Conservation (phyloP, 2,329 filamentous ascomycete species). For the Diplodia intermedia region DNA sequence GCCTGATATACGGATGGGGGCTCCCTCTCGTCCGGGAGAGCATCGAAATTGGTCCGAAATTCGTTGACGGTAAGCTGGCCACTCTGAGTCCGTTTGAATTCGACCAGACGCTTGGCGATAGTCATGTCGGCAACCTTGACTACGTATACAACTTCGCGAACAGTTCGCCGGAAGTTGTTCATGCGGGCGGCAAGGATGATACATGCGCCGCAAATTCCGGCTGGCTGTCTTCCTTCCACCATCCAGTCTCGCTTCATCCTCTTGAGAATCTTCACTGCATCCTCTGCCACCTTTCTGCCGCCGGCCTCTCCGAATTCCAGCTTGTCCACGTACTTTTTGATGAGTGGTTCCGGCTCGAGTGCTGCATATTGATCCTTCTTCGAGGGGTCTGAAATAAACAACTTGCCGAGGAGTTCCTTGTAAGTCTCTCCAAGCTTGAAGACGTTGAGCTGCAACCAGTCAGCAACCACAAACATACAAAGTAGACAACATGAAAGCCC, state of each 20-base stretch:
- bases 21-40: slow-evolving; percentile 65
- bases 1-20: slow-evolving; percentile 82
- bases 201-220: slow-evolving; percentile 92
- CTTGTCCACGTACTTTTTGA: slow-evolving; percentile 87
- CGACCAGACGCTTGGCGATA: slow-evolving; percentile 86
- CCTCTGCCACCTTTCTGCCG: slow-evolving; percentile 79
- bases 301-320: slow-evolving; percentile 87
- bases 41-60: slow-evolving; percentile 73
- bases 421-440: slow-evolving; percentile 91
- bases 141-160: slow-evolving; percentile 95
- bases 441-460: slow-evolving; percentile 72
- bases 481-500: slow-evolving; percentile 33
- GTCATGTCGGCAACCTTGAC: slow-evolving; percentile 96
- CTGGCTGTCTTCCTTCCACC: slow-evolving; percentile 89
- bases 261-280: slow-evolving; percentile 84
- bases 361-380: slow-evolving; percentile 60
- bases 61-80: slow-evolving; percentile 87
- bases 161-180: slow-evolving; percentile 95
- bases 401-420: slow-evolving; percentile 75
- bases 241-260: slow-evolving; percentile 99
- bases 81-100: slow-evolving; percentile 87
- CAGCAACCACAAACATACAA: not conserved
- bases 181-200: slow-evolving; percentile 94
- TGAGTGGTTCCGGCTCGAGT: slow-evolving; percentile 81
- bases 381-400: slow-evolving; percentile 67